Evolutionary conservation across 2,329 filamentous ascomycete genomes (phyloP), one percentile per base, ranked within the genome.

Genomic region (Paraphoma chrysanthemicola): DNA sequence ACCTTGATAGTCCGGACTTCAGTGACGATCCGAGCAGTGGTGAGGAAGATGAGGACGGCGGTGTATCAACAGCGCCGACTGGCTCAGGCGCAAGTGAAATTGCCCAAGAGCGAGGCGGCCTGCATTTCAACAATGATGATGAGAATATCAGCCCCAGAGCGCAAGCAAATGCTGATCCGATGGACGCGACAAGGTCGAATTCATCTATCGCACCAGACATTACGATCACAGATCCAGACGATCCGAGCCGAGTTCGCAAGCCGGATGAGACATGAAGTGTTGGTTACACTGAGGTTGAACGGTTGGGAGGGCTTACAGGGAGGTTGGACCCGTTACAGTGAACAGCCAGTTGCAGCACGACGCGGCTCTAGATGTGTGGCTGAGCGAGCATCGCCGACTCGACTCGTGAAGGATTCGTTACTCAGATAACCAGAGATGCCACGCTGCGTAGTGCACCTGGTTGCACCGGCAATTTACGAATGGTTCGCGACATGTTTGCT

Each of bases 1-100:
- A 77, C 17, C 59, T 78, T n/a, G 76, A 78, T 29, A 79, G 76
- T 43, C 76, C 76, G 1, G 71, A 74, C 10, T 64, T 75, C 12
- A 77, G 73, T 46, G 73, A 75, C 38, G 63, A 63, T 6, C 70
- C 69, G 48, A 77, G 72, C 48, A 75, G 74, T 36, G 70, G 71
- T 14, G 73, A 73, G 28, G 60, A 72, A 31, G 66, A 73, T 23
- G 61, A 63, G 1, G 60, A 70, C 31, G 70, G 71, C 12, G 71
- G 67, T 12, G 60, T 71, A 12, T 43, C 62, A 0, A 69, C 60
- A 3, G 44, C 38, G 5, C 45, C 54, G 14, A 48, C 38, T 18
- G 41, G 46, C 14, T 48, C 48, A 45, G 51, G 42, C 6, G 54
- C 46, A 42, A 52, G 56, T 31, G 46, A 57, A 31, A 44, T 52